Evolutionary conservation across 2,329 filamentous ascomycete species (phyloP).

Genomic region (Aureobasidium sp.): DNA sequence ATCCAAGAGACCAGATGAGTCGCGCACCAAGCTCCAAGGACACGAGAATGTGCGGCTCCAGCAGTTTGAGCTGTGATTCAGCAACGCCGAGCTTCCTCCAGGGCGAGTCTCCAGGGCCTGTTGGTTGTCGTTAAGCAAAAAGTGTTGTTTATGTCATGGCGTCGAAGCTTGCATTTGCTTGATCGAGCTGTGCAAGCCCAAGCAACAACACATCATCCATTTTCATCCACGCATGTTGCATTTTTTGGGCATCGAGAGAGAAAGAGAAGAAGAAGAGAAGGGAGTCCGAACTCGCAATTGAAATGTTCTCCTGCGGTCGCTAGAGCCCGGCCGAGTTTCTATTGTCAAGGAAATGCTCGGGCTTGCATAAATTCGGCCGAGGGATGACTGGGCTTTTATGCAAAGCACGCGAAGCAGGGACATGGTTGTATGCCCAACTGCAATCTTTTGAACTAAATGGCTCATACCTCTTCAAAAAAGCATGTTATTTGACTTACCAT

Average conservation of each 20-base stretch:
- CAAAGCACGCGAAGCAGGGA: too few relatives aligned
- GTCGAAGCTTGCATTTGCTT: not conserved
- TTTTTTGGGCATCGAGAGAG: not conserved
- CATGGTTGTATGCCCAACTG: not conserved
- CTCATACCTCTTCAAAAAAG: not conserved
- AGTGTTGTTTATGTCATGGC: not conserved
- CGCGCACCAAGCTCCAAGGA: too few relatives aligned
- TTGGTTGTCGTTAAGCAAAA: not conserved
- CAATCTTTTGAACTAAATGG: accelerated
- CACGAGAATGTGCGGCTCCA: too few relatives aligned
- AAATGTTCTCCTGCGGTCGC: not conserved
- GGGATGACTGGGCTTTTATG: not conserved
- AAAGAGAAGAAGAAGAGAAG: not conserved
- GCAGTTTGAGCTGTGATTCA: too few relatives aligned
- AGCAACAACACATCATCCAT: not conserved
- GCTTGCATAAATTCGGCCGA: not conserved
- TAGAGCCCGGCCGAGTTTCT: not conserved
- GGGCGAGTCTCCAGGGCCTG: too few relatives aligned
- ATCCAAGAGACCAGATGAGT: too few relatives aligned
- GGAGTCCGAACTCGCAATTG: not conserved
- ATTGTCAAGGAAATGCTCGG: not conserved
- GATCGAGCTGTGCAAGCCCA: not conserved
- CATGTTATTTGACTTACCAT: too few relatives aligned
- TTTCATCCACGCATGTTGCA: not conserved
- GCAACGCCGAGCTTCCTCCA: too few relatives aligned